Evolutionary conservation across 441 rosid genomes (phyloP).

Genomic region (Bocquillonia castaneifolia): DNA sequence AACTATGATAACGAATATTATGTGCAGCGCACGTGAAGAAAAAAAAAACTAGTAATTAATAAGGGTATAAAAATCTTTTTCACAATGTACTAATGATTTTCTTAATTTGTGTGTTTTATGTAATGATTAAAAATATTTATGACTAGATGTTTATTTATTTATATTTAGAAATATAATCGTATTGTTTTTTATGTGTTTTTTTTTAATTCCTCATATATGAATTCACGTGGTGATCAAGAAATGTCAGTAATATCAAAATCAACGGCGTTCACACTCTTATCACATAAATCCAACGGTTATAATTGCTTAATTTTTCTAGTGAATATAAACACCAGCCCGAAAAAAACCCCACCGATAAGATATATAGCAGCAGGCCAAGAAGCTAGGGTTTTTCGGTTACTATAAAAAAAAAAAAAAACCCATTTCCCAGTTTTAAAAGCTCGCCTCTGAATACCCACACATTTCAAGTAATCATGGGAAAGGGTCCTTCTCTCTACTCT

Average conservation of each 20-base stretch:
- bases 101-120: no score
- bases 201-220: no score
- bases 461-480: constrained; percentile 43
- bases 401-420: neutral
- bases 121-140: no score
- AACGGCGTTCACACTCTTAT: neutral
- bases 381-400: constrained; percentile 38
- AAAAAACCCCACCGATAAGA: constrained; percentile 18
- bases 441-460: neutral
- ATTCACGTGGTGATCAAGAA: neutral
- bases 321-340: no score
- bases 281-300: constrained; percentile 3
- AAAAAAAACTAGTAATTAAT: no score
- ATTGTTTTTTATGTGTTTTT: no score
- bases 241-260: neutral
- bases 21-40: no score
- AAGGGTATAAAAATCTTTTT: no score
- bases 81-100: no score
- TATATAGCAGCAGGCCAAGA: neutral
- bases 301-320: neutral
- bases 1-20: no score
- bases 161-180: no score
- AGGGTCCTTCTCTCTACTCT: constrained; percentile 80
- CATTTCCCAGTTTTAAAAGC: neutral
- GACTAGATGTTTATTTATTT: no score